Conservation (phyloP, 768 basidiomycete species). For the Phallus indusiatus region DNA sequence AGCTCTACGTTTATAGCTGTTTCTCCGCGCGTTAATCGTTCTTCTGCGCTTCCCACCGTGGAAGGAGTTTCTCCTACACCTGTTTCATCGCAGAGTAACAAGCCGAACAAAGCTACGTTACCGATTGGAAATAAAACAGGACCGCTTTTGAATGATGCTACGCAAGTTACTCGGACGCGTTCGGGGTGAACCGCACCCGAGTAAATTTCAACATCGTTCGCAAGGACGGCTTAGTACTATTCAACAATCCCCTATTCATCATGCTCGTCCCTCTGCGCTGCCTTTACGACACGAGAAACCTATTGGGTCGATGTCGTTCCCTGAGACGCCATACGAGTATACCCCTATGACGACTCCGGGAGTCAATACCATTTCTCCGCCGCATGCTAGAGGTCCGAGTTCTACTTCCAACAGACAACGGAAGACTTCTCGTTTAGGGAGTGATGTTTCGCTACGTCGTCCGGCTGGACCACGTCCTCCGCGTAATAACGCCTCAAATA, state of each 20-base stretch:
- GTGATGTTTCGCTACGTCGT: not conserved
- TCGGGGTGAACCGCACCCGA: not conserved
- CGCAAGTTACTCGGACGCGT: not conserved
- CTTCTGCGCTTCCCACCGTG: not conserved
- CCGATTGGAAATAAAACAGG: not conserved
- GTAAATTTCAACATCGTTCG: not conserved
- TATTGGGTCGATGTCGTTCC: not conserved
- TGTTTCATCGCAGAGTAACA: not conserved
- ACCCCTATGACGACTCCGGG: conserved; percentile 2
- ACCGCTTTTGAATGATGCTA: not conserved
- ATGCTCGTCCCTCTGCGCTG: not conserved
- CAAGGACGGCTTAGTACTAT: not conserved
- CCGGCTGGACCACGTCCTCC: not conserved
- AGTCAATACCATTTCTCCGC: not conserved
- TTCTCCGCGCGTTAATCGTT: not conserved
- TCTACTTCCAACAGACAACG: not conserved
- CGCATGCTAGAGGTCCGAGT: not conserved
- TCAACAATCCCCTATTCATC: not conserved
- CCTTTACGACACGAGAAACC: not conserved
- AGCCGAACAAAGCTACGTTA: not conserved
- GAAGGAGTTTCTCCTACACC: not conserved
- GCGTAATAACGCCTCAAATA: not conserved
- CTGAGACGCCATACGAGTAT: conserved; percentile 5
- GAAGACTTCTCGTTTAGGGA: not conserved
- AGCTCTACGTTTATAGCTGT: not conserved